phyloP scores from a whole-genome alignment of 202 grass and related monocot genomes.

The Setaria italica region DNA sequence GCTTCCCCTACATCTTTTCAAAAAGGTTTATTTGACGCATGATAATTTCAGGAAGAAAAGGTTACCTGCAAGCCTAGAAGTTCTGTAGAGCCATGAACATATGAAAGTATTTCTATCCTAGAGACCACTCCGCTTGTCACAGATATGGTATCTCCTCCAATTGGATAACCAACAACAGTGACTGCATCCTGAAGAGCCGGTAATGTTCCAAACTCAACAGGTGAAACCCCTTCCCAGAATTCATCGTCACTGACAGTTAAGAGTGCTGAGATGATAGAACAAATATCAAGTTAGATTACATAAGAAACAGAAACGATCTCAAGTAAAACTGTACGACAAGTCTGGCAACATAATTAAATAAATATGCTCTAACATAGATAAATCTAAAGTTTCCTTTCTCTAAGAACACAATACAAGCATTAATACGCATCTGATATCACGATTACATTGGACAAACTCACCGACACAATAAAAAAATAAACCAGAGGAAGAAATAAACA shows the following conservation, averaged over 20 bases:
- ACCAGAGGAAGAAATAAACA: constrained; percentile 10
- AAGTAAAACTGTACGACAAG: not conserved
- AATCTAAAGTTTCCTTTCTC: not conserved
- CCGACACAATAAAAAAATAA: not conserved
- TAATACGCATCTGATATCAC: not conserved
- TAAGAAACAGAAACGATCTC: not conserved
- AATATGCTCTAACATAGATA: not conserved
- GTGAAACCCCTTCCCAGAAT: constrained; percentile 93
- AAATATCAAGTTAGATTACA: constrained; percentile 9
- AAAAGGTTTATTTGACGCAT: not conserved
- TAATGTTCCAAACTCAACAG: constrained; percentile 82
- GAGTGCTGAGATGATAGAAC: constrained; percentile 56
- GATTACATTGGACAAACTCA: constrained; percentile 5
- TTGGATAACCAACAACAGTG: constrained; percentile 96
- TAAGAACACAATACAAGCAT: not conserved
- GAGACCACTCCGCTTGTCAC: constrained; percentile 98
- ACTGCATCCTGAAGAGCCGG: constrained; percentile 94
- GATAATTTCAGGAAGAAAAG: constrained; percentile 21
- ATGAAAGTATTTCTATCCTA: constrained; percentile 96
- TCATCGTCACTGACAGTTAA: constrained; percentile 91
- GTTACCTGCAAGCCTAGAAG: constrained; percentile 89
- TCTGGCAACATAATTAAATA: not conserved
- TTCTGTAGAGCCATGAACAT: constrained; percentile 97
- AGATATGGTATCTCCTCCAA: constrained; percentile 98
- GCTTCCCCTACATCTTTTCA: constrained; percentile 4